phyloP scores from a whole-genome alignment of 2,329 filamentous ascomycete genomes.

The Paraconiothyrium brasiliense region DNA sequence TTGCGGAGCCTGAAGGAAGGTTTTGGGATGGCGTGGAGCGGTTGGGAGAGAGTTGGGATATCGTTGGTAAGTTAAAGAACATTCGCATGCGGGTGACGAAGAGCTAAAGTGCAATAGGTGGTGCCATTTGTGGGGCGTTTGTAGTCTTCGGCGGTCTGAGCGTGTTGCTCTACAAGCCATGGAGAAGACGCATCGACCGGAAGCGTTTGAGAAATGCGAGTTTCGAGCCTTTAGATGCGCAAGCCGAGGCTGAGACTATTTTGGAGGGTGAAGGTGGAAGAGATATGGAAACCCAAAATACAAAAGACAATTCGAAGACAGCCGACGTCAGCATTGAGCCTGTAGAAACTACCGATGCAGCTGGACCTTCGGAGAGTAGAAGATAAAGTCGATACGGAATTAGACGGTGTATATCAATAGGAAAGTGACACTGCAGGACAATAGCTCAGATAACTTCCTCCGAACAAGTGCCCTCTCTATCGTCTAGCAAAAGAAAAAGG shows the following conservation, averaged over 20 bases:
- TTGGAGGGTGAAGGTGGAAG: background rate
- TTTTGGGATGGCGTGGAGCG: constrained; percentile 91
- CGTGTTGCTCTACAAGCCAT: constrained; percentile 79
- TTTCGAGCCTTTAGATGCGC: constrained; percentile 38
- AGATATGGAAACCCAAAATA: background rate
- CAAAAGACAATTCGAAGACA: constrained; percentile 19
- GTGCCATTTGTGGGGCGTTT: constrained; percentile 85
- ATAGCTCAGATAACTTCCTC: background rate
- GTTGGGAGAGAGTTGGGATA: constrained; percentile 47
- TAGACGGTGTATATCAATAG: background rate
- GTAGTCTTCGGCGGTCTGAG: constrained; percentile 78
- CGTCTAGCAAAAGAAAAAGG: background rate
- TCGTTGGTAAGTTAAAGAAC: constrained; percentile 39
- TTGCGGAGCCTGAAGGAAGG: constrained; percentile 74
- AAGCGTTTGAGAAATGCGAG: constrained; percentile 38
- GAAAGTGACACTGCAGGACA: background rate
- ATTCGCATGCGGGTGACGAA: background rate
- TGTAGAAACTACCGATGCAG: constrained; percentile 27
- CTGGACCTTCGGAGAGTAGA: constrained; percentile 8
- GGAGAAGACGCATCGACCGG: constrained; percentile 70
- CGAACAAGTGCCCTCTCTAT: background rate
- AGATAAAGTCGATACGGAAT: background rate
- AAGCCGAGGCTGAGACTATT: background rate
- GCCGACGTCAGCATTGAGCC: constrained; percentile 27
- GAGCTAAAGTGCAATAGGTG: constrained; percentile 52